Evolutionary conservation across 1,284 basidiomycete species (phyloP), one percentile per base, ranked within the genome.

Genomic region (Sanguinoderma infundibulare): DNA sequence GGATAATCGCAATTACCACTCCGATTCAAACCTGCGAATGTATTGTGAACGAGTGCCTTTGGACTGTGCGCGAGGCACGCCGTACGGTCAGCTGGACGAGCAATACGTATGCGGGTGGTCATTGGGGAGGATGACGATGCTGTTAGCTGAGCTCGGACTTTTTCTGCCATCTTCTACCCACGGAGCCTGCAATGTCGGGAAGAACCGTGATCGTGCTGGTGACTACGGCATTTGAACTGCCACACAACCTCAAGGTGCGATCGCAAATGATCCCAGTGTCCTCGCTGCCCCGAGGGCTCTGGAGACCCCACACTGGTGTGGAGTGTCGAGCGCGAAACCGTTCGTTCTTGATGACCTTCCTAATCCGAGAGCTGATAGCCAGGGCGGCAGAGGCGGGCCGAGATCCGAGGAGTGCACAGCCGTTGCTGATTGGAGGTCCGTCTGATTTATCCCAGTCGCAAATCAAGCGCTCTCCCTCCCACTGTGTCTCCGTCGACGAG

Each of bases 301-400:
- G 53, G 7, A 22, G 22, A 6, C 15, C 9, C 20, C 26, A 26
- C 24, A 7, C 36, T 36, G 42, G 39, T 30, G 39, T 30, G 28
- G 57, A 32, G 24, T 36, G 30, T n/a, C 24, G 39, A 32, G 46
- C 22, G 40, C n/a, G n/a, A n/a, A 34, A n/a, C 35, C 39, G 46
- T 50, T 66, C 65, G 57, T 64, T 63, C 65, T 64, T 63, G 58
- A 40, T 47, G n/a, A 57, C 65, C 57, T 66, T 56, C 65, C 65
- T 62, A 62, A 60, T 56, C n/a, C 20, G 60, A n/a, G n/a, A n/a
- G n/a, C n/a, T 53, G 22, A 20, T 0, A 20, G 22, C 40, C 55
- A 47, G 47, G 6, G 36, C 61, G 54, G 61, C n/a, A 10, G 54
- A 1, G 12, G n/a, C 62, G 62, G 65, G n/a, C 62, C 62, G 59